phyloP scores from a whole-genome alignment of 1,139 yeast species.

The Saccharomyces hybrid region DNA sequence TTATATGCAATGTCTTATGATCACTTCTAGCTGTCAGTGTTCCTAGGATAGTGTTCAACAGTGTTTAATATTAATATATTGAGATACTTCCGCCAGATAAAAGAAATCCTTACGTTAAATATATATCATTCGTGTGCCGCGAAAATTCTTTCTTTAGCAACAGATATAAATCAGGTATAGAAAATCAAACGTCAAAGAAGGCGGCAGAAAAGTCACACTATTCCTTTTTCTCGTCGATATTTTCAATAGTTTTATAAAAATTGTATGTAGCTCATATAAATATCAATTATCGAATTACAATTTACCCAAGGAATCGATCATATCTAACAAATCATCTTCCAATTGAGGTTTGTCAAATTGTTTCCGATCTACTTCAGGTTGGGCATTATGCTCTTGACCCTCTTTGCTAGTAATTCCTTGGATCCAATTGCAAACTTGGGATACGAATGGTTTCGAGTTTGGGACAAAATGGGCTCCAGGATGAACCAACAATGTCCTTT shows the following conservation, averaged over 20 bases:
- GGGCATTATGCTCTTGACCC: neutral
- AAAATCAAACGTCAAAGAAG: neutral
- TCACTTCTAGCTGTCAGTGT: neutral
- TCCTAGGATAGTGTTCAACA: neutral
- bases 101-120: neutral
- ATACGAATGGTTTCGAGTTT: conserved; percentile 52
- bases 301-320: conserved; percentile 27
- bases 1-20: neutral
- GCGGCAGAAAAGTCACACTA: neutral
- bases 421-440: conserved; percentile 55
- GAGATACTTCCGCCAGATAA: neutral
- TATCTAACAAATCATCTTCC: conserved; percentile 25
- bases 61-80: neutral
- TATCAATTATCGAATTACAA: conserved; percentile 6
- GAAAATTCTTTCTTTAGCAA: neutral
- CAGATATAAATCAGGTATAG: neutral
- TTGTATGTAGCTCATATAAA: neutral
- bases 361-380: neutral
- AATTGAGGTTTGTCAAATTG: conserved; percentile 11
- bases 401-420: conserved; percentile 5
- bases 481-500: conserved; percentile 50
- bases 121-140: neutral
- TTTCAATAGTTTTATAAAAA: neutral
- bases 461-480: conserved; percentile 93
- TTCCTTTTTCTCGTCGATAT: neutral